Base-by-base conservation (phyloP, 164 flowering plant genomes). In the Euptelea pleiosperma region DNA sequence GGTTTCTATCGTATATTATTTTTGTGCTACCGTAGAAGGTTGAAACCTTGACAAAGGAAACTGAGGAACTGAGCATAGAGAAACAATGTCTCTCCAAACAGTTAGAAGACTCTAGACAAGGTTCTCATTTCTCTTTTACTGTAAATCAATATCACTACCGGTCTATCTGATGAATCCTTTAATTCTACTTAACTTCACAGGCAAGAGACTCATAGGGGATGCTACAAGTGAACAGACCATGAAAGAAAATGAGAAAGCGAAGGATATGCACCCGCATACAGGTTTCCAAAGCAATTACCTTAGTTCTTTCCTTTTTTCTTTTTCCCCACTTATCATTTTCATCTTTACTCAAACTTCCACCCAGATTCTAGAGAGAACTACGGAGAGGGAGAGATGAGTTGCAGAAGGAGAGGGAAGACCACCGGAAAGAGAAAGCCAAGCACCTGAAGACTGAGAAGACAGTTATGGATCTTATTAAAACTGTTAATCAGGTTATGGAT, bases 251-350 rank as follows among this genome's bases (percentile, higher is more conserved):
- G 82, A 82, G 39, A 73, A 66, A 56, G 93, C 84, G 68, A 90
- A 85, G 68, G 96, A 89, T n/a, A n/a, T n/a, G n/a, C 15, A 66
- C 85, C 12, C 75, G 82, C 52, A 80, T 87, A 56, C 97, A 87
- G 85, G 95, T 85, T 57, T 25, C 26, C 22, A 10, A 31, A 33
- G 29, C 10, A 36, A 21, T 2, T 55, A 39, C 1, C 15, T 45
- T n/a, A 22, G 33, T 26, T 39, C 21, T 50, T 8, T 16, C 4
- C 45, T 21, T 47, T 9, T 43, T n/a, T n/a, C n/a, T n/a, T n/a
- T n/a, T n/a, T n/a, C 16, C 57, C 29, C 12, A 3, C 9, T 57
- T 29, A 31, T 19, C 5, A n/a, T 26, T 16, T 45, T 49, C 33
- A 16, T 21, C 8, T 37, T 29, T 9, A 43, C 8, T 49, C 10